Percentiles rank a stretch among this genome's conserved stretches.
phyloP scores from a whole-genome alignment of 2,329 filamentous ascomycete species.

The Ilyonectria robusta region DNA sequence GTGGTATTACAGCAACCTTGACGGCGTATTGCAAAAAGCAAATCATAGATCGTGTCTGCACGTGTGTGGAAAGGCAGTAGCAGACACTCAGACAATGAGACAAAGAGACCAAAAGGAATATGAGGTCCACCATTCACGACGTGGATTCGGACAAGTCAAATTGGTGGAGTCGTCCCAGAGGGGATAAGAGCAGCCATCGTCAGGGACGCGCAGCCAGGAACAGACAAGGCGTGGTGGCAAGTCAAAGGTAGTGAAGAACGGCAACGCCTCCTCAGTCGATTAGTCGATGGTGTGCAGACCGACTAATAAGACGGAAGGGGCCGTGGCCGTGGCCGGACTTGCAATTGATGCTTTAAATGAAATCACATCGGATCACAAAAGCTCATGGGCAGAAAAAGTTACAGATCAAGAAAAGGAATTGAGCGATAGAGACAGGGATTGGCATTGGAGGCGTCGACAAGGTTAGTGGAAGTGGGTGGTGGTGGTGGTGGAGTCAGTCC shows the following conservation, averaged over 20 bases:
- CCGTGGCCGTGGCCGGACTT: background rate
- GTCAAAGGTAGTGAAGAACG: background rate
- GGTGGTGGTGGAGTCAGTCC: constrained; percentile 23
- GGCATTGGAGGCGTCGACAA: constrained; percentile 15
- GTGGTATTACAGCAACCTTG: constrained; percentile 26
- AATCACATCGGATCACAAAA: constrained; percentile 27
- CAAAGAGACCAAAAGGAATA: background rate
- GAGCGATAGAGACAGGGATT: constrained; percentile 20
- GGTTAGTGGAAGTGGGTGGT: constrained; percentile 19
- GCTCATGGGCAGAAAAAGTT: constrained; percentile 16
- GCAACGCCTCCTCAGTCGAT: background rate
- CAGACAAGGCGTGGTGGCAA: background rate
- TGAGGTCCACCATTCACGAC: constrained; percentile 4
- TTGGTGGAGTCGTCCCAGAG: background rate
- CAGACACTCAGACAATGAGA: constrained; percentile 2
- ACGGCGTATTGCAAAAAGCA: constrained; percentile 43
- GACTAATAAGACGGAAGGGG: background rate
- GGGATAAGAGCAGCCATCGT: background rate
- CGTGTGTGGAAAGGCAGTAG: constrained; percentile 17
- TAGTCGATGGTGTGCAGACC: background rate
- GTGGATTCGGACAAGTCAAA: background rate
- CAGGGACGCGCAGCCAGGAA: background rate
- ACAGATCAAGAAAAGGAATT: constrained; percentile 20
- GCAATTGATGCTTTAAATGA: constrained; percentile 19
- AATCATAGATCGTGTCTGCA: constrained; percentile 47